phyloP scores from a whole-genome alignment of 140 eudicot species.

The Flaveria floridana region DNA sequence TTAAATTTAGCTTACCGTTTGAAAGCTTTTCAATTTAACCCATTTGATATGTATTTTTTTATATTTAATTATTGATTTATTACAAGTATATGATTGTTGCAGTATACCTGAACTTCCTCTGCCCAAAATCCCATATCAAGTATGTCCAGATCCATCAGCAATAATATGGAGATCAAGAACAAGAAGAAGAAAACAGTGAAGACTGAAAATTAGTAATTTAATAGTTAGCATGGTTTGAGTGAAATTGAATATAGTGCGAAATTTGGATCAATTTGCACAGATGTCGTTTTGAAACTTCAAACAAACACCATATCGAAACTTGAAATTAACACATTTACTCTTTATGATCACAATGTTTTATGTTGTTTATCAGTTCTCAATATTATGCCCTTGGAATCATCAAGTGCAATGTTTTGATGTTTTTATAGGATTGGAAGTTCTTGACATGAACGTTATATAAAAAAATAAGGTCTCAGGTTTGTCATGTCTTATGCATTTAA shows the following conservation, averaged over 20 bases:
- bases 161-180: constrained; percentile 78
- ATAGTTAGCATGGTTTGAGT: constrained; percentile 25
- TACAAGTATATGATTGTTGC: constrained; percentile 31
- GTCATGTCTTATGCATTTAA: not conserved
- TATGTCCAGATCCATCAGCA: constrained; percentile 83
- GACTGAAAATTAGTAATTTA: not conserved
- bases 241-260: constrained; percentile 5
- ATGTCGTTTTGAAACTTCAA: not conserved
- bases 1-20: not conserved
- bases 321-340: constrained; percentile 29
- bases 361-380: constrained; percentile 15
- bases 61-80: not conserved
- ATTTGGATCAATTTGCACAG: not conserved
- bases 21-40: not conserved
- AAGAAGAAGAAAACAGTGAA: constrained; percentile 43
- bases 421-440: not conserved
- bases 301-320: constrained; percentile 21
- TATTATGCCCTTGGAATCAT: not conserved
- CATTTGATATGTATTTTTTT: not conserved
- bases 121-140: constrained; percentile 65
- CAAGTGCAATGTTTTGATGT: constrained; percentile 1
- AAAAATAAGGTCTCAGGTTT: not conserved
- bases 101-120: constrained; percentile 56
- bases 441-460: not conserved
- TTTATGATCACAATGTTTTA: constrained; percentile 13